These are phyloP conservation scores for Protoeuglena noctilucae DNA, from an alignment of 139 green algal genomes.

Conservation along the genomic window DNA sequence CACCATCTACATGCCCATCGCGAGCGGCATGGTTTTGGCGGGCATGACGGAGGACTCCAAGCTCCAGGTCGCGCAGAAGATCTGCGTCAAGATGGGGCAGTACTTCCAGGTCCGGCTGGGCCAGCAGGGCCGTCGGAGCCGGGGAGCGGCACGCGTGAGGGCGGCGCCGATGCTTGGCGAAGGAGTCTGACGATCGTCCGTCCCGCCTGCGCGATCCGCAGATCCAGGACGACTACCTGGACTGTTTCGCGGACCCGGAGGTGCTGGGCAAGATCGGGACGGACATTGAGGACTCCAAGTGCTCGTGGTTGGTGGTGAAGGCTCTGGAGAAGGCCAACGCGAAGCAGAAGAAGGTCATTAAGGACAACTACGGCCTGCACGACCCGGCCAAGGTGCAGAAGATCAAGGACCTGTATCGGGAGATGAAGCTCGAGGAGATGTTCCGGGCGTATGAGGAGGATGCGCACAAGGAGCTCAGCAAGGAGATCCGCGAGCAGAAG, in stretches of 20 bases:
- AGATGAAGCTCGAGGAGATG: conserved; percentile 60
- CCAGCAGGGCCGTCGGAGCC: too few species aligned
- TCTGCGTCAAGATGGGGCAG: conserved; percentile 75
- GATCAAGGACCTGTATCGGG: conserved; percentile 78
- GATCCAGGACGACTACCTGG: conserved; percentile 96
- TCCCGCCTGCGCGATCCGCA: conserved; percentile 13
- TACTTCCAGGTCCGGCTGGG: conserved; percentile 95
- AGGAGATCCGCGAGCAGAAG: conserved; percentile 57
- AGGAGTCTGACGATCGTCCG: too few species aligned
- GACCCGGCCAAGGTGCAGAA: conserved; percentile 42
- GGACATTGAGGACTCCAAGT: conserved; percentile 99
- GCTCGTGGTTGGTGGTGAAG: conserved; percentile 90
- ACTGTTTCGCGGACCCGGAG: conserved; percentile 83
- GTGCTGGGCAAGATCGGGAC: conserved; percentile 96
- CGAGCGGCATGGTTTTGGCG: conserved; percentile 69
- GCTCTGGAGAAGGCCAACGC: conserved; percentile 56
- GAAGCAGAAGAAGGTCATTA: conserved; percentile 63
- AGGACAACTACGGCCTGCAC: conserved; percentile 79
- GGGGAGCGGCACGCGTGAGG: too few species aligned
- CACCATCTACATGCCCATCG: conserved; percentile 90
- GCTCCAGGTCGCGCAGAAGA: conserved; percentile 44
- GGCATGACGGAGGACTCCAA: conserved; percentile 37
- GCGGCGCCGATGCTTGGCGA: too few species aligned
- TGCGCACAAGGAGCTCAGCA: conserved; percentile 34
- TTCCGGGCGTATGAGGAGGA: conserved; percentile 78